Base-by-base conservation (phyloP, 2,329 filamentous ascomycete species). In the Dendrostoma leiphaemia region DNA sequence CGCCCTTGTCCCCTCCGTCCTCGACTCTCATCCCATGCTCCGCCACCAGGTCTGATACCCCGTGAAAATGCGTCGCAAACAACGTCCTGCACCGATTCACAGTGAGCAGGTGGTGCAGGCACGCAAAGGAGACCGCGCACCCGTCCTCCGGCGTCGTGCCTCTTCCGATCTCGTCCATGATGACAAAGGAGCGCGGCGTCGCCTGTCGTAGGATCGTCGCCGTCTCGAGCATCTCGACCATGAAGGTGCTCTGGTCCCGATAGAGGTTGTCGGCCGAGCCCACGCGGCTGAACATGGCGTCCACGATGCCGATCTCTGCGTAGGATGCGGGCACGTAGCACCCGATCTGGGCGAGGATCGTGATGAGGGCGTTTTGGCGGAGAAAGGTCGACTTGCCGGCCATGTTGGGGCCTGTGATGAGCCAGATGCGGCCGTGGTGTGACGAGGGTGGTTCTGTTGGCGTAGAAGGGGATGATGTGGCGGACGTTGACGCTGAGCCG, bases 151-250 rank as follows among this genome's bases (percentile, higher is more conserved):
- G 91, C 19, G 94, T 96, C 0, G 95, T 99, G 8, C 94, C 94
- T 45, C 94, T 82, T 1, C 94, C 94, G 34, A 99, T 90, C 75
- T 99, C 94, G 69, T 99, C 94, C 93, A 99, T 97, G 69, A 99
- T 93, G 57, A 94, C 93, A 64, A 99, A 95, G 0, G 89, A 94
- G 23, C 87, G 81, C 1, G 85, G 74, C 1, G 93, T 97, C 0
- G 94, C 93, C 61, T 89, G 81, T 57, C 88, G 89, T 49, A 99
- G 79, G 50, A 99, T 99, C 24, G 88, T 81, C 2, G 93, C 92
- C 19, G 94, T 96, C 72, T 99, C 94, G 2, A 97, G 81, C 94
- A 99, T 99, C 74, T 99, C 94, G 1, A 97, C 91, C 94, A 99
- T 97, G 71, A 99, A 99, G 0, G 95, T 99, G 50, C 91, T 96